Conservation (phyloP, 305 asterid genomes). For the Ilex paraguariensis region DNA sequence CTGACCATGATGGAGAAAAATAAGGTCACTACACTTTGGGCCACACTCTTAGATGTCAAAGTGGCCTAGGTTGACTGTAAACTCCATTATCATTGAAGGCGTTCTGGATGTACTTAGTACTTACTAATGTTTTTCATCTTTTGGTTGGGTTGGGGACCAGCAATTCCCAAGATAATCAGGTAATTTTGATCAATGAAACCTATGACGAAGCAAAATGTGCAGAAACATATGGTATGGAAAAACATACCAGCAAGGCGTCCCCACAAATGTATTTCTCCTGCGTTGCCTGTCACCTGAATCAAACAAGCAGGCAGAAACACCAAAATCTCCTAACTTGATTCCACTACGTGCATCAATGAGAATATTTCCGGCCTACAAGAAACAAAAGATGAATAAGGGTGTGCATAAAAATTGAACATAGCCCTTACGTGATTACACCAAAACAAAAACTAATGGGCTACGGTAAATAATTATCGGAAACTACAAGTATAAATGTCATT, state of each 20-base stretch:
- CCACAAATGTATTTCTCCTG: slow-evolving; percentile 23
- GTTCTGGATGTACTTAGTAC: background rate
- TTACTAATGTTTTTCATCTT: background rate
- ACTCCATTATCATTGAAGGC: background rate
- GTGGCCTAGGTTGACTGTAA: background rate
- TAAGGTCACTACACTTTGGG: background rate
- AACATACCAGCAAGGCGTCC: slow-evolving; percentile 30
- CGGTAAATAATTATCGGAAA: no score
- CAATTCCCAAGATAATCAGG: background rate
- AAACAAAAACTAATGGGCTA: no score
- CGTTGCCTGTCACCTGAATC: slow-evolving; percentile 28
- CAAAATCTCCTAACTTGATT: slow-evolving; percentile 26
- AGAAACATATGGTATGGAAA: background rate
- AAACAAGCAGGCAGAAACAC: slow-evolving; percentile 27
- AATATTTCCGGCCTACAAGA: slow-evolving; percentile 25
- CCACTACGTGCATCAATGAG: slow-evolving; percentile 23
- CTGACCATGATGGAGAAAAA: slow-evolving; percentile 4
- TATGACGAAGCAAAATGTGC: background rate
- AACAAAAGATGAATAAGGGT: background rate
- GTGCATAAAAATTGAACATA: background rate
- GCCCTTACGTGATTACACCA: background rate
- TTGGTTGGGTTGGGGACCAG: background rate
- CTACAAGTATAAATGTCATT: no score
- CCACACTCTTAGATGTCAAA: background rate
- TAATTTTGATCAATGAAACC: background rate